phyloP scores from a whole-genome alignment of 2,329 filamentous ascomycete species.

The Sporothrix pseudoabietina region DNA sequence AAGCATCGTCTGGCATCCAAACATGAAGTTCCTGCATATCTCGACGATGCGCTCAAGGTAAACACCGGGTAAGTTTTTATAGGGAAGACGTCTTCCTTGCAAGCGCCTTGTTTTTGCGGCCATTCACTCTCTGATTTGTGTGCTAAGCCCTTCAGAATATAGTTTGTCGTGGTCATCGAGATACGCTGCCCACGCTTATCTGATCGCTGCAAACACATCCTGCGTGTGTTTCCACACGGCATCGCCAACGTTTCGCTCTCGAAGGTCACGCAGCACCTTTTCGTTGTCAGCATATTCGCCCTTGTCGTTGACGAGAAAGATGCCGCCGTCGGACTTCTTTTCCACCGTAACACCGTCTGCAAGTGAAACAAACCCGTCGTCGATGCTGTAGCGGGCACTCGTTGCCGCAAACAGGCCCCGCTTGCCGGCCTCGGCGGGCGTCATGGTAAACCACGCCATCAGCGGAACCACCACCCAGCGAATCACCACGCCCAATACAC shows the following conservation, averaged over 20 bases:
- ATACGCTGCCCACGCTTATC: not conserved
- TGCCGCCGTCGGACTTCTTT: conserved; percentile 40
- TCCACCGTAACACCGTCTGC: not conserved
- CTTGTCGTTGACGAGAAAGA: conserved; percentile 44
- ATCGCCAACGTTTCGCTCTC: conserved; percentile 39
- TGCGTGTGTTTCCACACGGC: conserved; percentile 44
- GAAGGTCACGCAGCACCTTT: conserved; percentile 38
- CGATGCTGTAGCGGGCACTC: conserved; percentile 36
- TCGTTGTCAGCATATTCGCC: conserved; percentile 40
- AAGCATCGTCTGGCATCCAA: no score
- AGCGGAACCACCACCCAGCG: conserved; percentile 19
- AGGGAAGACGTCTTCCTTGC: no score
- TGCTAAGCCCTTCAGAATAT: no score
- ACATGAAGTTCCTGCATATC: no score
- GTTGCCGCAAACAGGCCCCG: conserved; percentile 43
- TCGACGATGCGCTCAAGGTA: no score
- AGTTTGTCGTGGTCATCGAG: not conserved
- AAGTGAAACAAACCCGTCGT: conserved; percentile 35
- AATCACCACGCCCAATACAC: not conserved
- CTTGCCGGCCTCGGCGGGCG: conserved; percentile 42
- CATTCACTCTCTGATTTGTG: no score
- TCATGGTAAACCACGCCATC: conserved; percentile 36
- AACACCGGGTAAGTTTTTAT: no score
- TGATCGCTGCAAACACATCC: conserved; percentile 5
- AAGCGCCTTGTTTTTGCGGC: no score